Evolutionary conservation across 495 filamentous ascomycete genomes (phyloP).

Genomic region (Penicillium subrubescens): DNA sequence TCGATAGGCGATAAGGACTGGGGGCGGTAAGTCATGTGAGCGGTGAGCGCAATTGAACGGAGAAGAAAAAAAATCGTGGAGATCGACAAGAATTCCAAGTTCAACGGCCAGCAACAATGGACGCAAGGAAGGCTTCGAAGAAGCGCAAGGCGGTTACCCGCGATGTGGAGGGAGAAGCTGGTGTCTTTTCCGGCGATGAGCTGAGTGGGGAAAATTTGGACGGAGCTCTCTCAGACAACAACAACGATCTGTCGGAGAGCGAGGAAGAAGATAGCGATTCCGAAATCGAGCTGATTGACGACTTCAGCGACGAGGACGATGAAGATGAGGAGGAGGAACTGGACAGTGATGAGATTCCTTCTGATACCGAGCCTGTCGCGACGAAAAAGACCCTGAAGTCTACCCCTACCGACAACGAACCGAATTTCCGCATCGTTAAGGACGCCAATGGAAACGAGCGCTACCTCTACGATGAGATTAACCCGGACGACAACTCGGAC

Average conservation of each 20-base stretch:
- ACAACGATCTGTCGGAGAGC: slow-evolving; percentile 48
- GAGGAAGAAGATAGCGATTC: slow-evolving; percentile 49
- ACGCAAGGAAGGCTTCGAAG: slow-evolving; percentile 44
- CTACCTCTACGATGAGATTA: slow-evolving; percentile 84
- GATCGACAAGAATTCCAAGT: slow-evolving; percentile 15
- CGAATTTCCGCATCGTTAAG: slow-evolving; percentile 53
- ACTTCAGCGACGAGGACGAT: slow-evolving; percentile 46
- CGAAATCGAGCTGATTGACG: slow-evolving; percentile 48
- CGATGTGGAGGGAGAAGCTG: slow-evolving; percentile 54
- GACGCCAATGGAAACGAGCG: slow-evolving; percentile 75
- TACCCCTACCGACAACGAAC: slow-evolving; percentile 25
- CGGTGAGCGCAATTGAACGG: slow-evolving; percentile 36
- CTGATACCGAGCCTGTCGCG: slow-evolving; percentile 39
- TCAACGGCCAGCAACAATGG: slow-evolving; percentile 32
- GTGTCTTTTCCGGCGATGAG: slow-evolving; percentile 64
- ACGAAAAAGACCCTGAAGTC: slow-evolving; percentile 22
- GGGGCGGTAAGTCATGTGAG: slow-evolving; percentile 49
- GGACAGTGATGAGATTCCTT: slow-evolving; percentile 55
- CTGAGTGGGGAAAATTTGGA: slow-evolving; percentile 64
- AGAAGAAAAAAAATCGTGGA: slow-evolving; percentile 40
- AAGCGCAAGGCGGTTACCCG: slow-evolving; percentile 62
- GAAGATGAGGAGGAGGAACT: slow-evolving; percentile 47
- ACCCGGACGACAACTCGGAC: slow-evolving; percentile 94
- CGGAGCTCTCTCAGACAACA: slow-evolving; percentile 64
- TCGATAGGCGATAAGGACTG: slow-evolving; percentile 30